Evolutionary conservation across 257 asterid species (phyloP), one percentile per base, ranked within the genome.

Genomic region (Fraxinus cuspidata): DNA sequence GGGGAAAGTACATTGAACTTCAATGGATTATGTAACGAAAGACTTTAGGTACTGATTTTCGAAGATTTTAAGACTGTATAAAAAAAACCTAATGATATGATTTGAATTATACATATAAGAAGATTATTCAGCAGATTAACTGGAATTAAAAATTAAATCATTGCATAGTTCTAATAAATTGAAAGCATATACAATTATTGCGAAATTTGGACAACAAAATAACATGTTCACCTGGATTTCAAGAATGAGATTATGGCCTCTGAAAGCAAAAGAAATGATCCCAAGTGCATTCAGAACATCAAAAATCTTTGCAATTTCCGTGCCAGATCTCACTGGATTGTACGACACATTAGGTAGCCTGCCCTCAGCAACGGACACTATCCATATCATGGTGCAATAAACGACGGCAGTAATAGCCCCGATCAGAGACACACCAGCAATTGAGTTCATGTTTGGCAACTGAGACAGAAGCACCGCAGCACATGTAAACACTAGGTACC

Each of bases 231-330:
- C 99, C 96, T 94, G 99, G 31, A 94, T 94, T 82, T 94, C 99
- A 35, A 92, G 94, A 28, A 88, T 86, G 88, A 92, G 97, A 84
- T 94, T 94, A 78, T 94, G 99, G 5, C 99, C 99, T 80, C 97
- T 87, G 76, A 94, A 94, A 68, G 95, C 97, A 78, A 94, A 92
- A 49, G 97, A 91, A 74, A 94, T 82, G 77, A 94, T 94, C 73
- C 99, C 99, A 60, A 94, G 90, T 0, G 99, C 97, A 74, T 94
- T 94, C 35, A 94, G 81, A 63, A 88, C 79, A 51, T 89, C 93
- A 18, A 91, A 92, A 40, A 88, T 73, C 89, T 77, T 85, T 0
- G 67, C 76, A 21, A 88, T 78, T 0, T 87, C 83, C 0, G 78
- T 78, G 11, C 84, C 72, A 0, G 79, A 13, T 74, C 85, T 78